These are phyloP conservation scores for Russula dissimulans DNA, from an alignment of 768 basidiomycete species.

Conservation along the genomic window DNA sequence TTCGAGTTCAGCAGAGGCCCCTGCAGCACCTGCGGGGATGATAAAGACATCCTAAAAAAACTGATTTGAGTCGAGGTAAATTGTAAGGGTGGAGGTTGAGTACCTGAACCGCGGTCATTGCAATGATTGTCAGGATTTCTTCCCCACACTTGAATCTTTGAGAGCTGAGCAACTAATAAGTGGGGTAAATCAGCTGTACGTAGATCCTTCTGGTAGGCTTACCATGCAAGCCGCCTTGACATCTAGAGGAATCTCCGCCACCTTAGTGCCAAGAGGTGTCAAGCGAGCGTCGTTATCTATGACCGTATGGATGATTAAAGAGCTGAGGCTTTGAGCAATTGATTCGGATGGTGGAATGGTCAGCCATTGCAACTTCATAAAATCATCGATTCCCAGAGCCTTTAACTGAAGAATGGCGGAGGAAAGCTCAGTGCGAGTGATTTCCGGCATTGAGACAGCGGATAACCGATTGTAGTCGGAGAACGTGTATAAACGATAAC, in stretches of 20 bases:
- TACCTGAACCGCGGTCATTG: slow-evolving; percentile 90
- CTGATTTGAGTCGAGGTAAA: neutral
- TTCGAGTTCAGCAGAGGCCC: slow-evolving; percentile 85
- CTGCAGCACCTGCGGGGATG: slow-evolving; percentile 75
- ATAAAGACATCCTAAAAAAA: slow-evolving; percentile 75
- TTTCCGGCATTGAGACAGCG: slow-evolving; percentile 74
- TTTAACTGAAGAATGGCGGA: slow-evolving; percentile 91
- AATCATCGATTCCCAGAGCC: slow-evolving; percentile 87
- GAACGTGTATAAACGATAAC: slow-evolving; percentile 82
- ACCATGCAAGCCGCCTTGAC: slow-evolving; percentile 94
- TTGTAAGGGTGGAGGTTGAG: slow-evolving; percentile 1
- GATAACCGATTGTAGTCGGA: slow-evolving; percentile 52
- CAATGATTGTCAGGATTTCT: slow-evolving; percentile 91
- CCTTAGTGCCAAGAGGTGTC: slow-evolving; percentile 69
- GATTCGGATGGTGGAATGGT: slow-evolving; percentile 80
- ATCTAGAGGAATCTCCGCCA: slow-evolving; percentile 92
- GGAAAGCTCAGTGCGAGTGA: slow-evolving; percentile 83
- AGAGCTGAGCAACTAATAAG: slow-evolving; percentile 69
- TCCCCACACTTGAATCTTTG: slow-evolving; percentile 85
- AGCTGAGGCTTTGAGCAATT: slow-evolving; percentile 78
- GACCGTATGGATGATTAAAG: slow-evolving; percentile 72
- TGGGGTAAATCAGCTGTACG: neutral
- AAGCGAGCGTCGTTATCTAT: slow-evolving; percentile 73
- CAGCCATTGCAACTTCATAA: slow-evolving; percentile 96
- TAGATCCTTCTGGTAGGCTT: slow-evolving; percentile 20